Base-by-base conservation (phyloP, 2,329 filamentous ascomycete species). In the Bisporella sp. region DNA sequence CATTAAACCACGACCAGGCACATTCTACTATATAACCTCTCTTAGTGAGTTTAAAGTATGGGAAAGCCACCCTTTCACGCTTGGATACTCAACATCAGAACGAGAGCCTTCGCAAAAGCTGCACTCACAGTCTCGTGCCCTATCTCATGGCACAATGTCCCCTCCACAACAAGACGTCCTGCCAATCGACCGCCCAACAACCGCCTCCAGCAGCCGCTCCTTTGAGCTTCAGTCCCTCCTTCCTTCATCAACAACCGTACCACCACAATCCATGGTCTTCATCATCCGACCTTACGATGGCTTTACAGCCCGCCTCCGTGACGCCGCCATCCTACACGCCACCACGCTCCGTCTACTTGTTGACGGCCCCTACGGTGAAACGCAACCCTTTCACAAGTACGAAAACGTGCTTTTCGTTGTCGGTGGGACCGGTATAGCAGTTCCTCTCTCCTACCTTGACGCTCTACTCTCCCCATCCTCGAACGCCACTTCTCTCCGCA, bases 41-140 rank as follows among this genome's bases (percentile, higher is more conserved):
- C 65, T 74, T 4, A 64, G 69, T 46, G 66, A 66, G 21, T 37
- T 61, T 74, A 59, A 64, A 1, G 68, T 68, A 49, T 77, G 73
- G 74, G 72, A 77, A 52, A 74, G 70, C 51, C 74, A 77, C 39
- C 74, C 74, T 0, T 77, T 77, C 47, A 76, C 1, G 58, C 73
- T 1, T 28, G 35, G 35, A n/a, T 37, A 37, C n/a, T 37, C 35
- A 37, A 37, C 35, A 37, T 37, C 33, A 9, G 40, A 32, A 6
- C 41, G 41, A 41, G 41, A 47, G 8, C 6, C 12, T 8, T 9
- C 8, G 21, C 41, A 8, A 11, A 3, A n/a, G 12, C n/a, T 39
- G 35, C n/a, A 9, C 8, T 39, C 35, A 9, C 9, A 9, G 9
- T 9, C 8, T 9, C 35, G 8, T 39, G 35, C 9, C n/a, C 2